Conservation (phyloP, 768 basidiomycete species). For the Suillus luteus region DNA sequence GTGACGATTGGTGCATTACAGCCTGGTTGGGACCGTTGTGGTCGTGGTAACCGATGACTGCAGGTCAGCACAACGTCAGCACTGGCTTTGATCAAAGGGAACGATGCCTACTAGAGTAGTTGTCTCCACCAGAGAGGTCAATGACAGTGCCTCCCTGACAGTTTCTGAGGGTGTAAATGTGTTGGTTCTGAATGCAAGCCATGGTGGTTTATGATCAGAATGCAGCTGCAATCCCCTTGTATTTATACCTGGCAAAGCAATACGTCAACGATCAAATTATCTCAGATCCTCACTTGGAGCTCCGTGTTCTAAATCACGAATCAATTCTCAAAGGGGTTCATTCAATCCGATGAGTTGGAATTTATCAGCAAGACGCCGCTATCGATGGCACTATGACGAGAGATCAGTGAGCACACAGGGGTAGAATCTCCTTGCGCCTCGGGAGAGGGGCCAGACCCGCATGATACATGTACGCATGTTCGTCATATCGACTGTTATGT, state of each 20-base stretch:
- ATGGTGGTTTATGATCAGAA: constrained; percentile 13
- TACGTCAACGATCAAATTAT: background rate
- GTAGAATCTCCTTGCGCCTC: background rate
- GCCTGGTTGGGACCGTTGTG: constrained; percentile 51
- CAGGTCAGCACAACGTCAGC: background rate
- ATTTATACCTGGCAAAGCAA: constrained; percentile 5
- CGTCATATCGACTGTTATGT: background rate
- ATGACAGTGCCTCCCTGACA: constrained; percentile 51
- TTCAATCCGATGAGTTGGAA: background rate
- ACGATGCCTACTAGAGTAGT: constrained; percentile 42
- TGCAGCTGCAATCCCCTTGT: background rate
- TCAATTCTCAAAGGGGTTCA: background rate
- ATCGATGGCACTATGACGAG: constrained; percentile 4
- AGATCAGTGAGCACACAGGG: background rate
- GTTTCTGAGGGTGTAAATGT: constrained; percentile 50
- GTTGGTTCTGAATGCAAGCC: constrained; percentile 35
- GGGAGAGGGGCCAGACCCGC: background rate
- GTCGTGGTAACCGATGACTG: constrained; percentile 51
- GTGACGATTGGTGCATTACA: constrained; percentile 31
- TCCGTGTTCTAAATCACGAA: background rate
- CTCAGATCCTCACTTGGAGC: background rate
- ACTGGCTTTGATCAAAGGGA: background rate
- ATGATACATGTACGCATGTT: background rate
- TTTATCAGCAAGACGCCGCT: constrained; percentile 4
- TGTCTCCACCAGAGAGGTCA: constrained; percentile 57